phyloP scores from a whole-genome alignment of 2,329 filamentous ascomycete genomes.

The Atkinsonella hypoxylon region DNA sequence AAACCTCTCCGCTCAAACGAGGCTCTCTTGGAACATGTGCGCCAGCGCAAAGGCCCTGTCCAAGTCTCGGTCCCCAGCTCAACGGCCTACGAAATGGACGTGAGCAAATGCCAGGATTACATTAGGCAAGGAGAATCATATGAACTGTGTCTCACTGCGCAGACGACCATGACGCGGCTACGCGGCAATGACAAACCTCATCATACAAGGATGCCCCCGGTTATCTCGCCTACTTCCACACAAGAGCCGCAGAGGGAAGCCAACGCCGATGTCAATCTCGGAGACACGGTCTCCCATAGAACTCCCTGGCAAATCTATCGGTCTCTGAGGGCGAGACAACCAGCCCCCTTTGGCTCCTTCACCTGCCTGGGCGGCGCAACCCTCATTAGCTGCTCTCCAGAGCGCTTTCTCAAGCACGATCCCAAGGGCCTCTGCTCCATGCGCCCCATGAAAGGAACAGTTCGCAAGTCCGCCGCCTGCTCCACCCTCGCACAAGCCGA shows the following conservation, averaged over 20 bases:
- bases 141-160: conserved; percentile 71
- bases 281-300: conserved; percentile 5
- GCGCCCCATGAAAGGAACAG: conserved; percentile 92
- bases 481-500: conserved; percentile 62
- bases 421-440: conserved; percentile 54
- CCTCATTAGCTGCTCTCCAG: conserved; percentile 73
- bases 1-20: conserved; percentile 10
- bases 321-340: conserved; percentile 56
- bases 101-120: conserved; percentile 56
- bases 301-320: conserved; percentile 61
- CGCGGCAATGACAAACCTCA: conserved; percentile 30
- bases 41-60: conserved; percentile 7
- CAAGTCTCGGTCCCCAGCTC: conserved; percentile 29
- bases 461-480: conserved; percentile 58
- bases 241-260: no score
- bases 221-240: no score
- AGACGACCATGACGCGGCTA: conserved; percentile 48
- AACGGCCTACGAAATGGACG: conserved; percentile 50
- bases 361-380: conserved; percentile 58
- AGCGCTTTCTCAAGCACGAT: conserved; percentile 63
- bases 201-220: conserved; percentile 5
- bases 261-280: background rate
- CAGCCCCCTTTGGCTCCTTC: conserved; percentile 77
- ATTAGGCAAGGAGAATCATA: conserved; percentile 74
- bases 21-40: conserved; percentile 9